Evolutionary conservation across 192 early-diverging fungal genomes (phyloP).

Genomic region (Phlyctochytrium arcticum): DNA sequence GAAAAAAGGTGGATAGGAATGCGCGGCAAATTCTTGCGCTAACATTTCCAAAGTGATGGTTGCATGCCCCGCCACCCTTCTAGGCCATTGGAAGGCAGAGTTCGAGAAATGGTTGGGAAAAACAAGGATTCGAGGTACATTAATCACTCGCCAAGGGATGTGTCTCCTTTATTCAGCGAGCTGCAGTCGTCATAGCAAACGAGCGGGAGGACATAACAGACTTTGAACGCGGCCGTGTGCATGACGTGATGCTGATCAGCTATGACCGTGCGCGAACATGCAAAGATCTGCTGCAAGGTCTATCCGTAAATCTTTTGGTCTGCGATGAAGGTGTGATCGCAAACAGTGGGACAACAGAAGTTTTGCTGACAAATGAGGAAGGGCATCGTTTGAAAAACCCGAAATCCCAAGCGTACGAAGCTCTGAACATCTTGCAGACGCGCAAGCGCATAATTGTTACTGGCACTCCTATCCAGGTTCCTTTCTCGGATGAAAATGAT

Average conservation of each 20-base stretch:
- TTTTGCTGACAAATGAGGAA: slow-evolving; percentile 2
- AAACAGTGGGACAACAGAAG: not conserved
- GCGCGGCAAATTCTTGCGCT: not conserved
- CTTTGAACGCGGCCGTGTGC: slow-evolving; percentile 23
- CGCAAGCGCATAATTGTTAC: slow-evolving; percentile 38
- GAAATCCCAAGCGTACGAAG: slow-evolving; percentile 26
- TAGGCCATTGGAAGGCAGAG: slow-evolving; percentile 51
- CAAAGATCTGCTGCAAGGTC: not conserved
- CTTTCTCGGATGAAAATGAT: no score
- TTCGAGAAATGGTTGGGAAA: slow-evolving; percentile 55
- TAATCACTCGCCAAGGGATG: no score
- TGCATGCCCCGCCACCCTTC: slow-evolving; percentile 47
- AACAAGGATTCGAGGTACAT: slow-evolving; percentile 29
- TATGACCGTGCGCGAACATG: slow-evolving; percentile 23
- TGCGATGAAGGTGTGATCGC: slow-evolving; percentile 41
- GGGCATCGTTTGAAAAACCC: slow-evolving; percentile 44
- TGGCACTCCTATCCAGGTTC: slow-evolving; percentile 57
- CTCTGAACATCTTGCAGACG: slow-evolving; percentile 17
- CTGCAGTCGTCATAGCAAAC: slow-evolving; percentile 24
- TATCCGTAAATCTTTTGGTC: slow-evolving; percentile 34
- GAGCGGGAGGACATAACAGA: slow-evolving; percentile 14
- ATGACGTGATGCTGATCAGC: slow-evolving; percentile 25
- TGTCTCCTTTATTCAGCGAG: no score
- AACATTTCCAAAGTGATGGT: slow-evolving; percentile 31
- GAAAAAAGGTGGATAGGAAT: slow-evolving; percentile 24